Base-by-base conservation (phyloP, 2,329 filamentous ascomycete genomes). In the Colletotrichum eleusines region DNA sequence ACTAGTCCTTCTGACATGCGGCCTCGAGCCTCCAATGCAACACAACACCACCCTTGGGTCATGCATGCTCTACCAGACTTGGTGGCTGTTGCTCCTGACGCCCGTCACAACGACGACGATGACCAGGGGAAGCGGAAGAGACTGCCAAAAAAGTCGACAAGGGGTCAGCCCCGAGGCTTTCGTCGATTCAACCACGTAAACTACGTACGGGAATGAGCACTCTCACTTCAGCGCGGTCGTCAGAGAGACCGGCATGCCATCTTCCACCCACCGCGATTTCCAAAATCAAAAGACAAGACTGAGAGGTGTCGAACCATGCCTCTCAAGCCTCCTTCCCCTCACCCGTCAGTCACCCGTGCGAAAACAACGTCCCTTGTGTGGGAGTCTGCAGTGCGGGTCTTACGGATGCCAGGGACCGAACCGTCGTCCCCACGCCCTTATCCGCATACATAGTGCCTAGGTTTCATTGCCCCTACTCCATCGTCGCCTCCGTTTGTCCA, bases 321-420 rank as follows among this genome's bases (percentile, higher is more conserved):
- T 60, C 31, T n/a, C 28, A 28, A 40, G 33, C 31, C 44, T 44
- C 46, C 40, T 38, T 28, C 31, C 42, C 53, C 53, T 65, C 66
- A 33, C 40, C 14, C 28, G 31, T 26, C 42, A 38, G 38, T 40
- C 16, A 8, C 40, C 58, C 58, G 44, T 44, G 58, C 28, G 31
- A 55, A 33, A 33, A 3, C 51, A n/a, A 23, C 31, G 35, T 51
- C 59, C 46, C 51, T 48, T n/a, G 42, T 40, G 40, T 50, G 50
- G 28, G 35, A 65, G 35, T 46, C 46, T 50, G 63, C 57, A 23
- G n/a, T 46, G 53, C 64, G 68, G 53, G 46, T 57, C 46, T 69
- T 54, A 54, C 65, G 69, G 69, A 63, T 63, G 64, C 59, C 53
- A 69, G 69, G 64, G 64, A 71, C 65, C 64, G 59, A 69, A 71